These are phyloP conservation scores for Daldinia grandis DNA, from an alignment of 495 filamentous ascomycete genomes.

Conservation along the genomic window DNA sequence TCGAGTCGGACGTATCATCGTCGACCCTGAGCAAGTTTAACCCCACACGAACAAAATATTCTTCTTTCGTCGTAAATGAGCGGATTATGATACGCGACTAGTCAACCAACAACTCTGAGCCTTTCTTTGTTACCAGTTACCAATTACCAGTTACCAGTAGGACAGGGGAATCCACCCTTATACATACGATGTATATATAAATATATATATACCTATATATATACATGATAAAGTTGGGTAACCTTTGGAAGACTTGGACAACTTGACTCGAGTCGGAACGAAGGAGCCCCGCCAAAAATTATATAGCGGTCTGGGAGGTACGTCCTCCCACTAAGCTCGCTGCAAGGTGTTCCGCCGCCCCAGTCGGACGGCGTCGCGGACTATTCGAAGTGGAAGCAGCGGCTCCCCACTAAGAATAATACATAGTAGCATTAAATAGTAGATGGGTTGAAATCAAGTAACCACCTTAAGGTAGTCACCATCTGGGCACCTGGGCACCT, in stretches of 20 bases:
- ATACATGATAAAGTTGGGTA: slow-evolving; percentile 21
- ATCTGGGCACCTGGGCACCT: not conserved
- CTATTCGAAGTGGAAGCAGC: slow-evolving; percentile 23
- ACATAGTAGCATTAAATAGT: not conserved
- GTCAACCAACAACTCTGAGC: slow-evolving; percentile 5
- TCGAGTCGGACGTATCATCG: slow-evolving; percentile 26
- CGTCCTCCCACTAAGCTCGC: not conserved
- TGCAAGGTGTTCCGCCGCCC: slow-evolving; percentile 9
- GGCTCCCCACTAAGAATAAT: slow-evolving; percentile 10
- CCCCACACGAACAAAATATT: slow-evolving; percentile 34
- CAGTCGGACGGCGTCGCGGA: slow-evolving; percentile 25
- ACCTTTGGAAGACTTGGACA: slow-evolving; percentile 22
- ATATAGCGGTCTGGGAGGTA: slow-evolving; percentile 19
- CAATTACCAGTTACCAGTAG: slow-evolving; percentile 18
- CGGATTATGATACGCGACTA: slow-evolving; percentile 11
- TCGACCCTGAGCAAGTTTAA: slow-evolving; percentile 13
- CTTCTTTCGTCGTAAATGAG: slow-evolving; percentile 19
- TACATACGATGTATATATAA: slow-evolving; percentile 10
- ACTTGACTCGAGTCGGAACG: slow-evolving; percentile 35
- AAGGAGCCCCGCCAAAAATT: slow-evolving; percentile 33
- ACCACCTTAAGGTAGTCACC: not conserved
- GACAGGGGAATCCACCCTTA: slow-evolving; percentile 11
- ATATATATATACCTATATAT: too few species aligned
- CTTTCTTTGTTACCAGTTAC: slow-evolving; percentile 22
- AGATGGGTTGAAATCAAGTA: not conserved